A percentile compares a stretch with the other conserved stretches of the same genome.
phyloP scores from a whole-genome alignment of 2,329 filamentous ascomycete species.

The Chaetomium sp. region DNA sequence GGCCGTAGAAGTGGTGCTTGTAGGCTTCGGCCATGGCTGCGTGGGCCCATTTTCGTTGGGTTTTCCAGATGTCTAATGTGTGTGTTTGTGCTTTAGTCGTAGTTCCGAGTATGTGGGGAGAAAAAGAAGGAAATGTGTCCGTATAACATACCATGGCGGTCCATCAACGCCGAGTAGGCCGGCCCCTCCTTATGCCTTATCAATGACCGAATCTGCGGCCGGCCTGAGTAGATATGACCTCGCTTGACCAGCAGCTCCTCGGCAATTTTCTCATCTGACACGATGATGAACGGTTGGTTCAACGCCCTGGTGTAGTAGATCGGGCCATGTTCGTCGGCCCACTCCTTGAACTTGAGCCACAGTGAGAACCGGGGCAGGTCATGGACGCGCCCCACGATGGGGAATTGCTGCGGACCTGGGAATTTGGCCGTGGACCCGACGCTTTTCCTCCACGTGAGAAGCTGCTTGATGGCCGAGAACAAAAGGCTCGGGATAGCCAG shows the following conservation, averaged over 20 bases:
- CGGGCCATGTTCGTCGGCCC: constrained; percentile 37
- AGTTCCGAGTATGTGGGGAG: no score
- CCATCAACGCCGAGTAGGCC: constrained; percentile 45
- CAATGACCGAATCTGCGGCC: constrained; percentile 44
- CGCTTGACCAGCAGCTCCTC: constrained; percentile 43
- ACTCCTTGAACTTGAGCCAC: constrained; percentile 47
- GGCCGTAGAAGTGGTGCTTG: constrained; percentile 40
- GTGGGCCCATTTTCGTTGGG: constrained; percentile 46
- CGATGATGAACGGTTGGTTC: constrained; percentile 37
- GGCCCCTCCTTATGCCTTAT: constrained; percentile 44
- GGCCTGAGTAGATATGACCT: constrained; percentile 44
- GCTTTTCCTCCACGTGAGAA: constrained; percentile 32
- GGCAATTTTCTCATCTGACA: constrained; percentile 44
- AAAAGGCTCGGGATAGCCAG: constrained; percentile 41
- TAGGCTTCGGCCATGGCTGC: constrained; percentile 37
- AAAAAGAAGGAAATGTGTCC: neutral
- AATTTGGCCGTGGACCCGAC: constrained; percentile 29
- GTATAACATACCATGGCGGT: constrained; percentile 37
- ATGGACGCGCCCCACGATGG: constrained; percentile 43
- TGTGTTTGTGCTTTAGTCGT: neutral
- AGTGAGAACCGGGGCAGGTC: constrained; percentile 40
- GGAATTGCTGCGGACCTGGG: constrained; percentile 42
- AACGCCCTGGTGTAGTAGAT: constrained; percentile 39
- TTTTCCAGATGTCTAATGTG: constrained; percentile 37
- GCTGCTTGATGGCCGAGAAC: constrained; percentile 35